A percentile compares a stretch with the other conserved stretches of the same genome.
Conservation (phyloP, 2,329 filamentous ascomycete genomes). For the Lojkania enalia region DNA sequence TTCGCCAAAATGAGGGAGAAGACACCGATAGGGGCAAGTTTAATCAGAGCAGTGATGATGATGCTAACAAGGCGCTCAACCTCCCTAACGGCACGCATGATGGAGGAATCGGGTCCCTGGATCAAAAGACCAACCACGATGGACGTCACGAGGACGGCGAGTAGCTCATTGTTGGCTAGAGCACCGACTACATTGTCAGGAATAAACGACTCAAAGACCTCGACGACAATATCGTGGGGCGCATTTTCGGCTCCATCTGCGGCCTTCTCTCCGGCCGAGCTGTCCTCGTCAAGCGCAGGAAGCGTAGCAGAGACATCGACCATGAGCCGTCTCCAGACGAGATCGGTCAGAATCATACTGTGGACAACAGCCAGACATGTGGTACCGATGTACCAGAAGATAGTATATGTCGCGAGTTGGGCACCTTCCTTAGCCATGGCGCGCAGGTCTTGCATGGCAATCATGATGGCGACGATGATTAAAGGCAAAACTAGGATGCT, state of each 20-base stretch:
- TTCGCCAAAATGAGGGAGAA: constrained; percentile 60
- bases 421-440: constrained; percentile 51
- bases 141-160: constrained; percentile 53
- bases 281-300: constrained; percentile 36
- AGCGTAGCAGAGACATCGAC: constrained; percentile 39
- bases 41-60: constrained; percentile 55
- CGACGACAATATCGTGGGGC: constrained; percentile 51
- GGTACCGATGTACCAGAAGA: constrained; percentile 56
- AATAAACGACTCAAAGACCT: constrained; percentile 56
- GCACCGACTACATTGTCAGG: constrained; percentile 55
- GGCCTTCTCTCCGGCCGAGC: constrained; percentile 38
- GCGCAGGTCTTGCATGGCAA: constrained; percentile 55
- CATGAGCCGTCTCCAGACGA: constrained; percentile 56
- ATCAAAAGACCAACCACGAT: constrained; percentile 55
- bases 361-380: constrained; percentile 56
- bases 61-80: constrained; percentile 54
- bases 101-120: constrained; percentile 41
- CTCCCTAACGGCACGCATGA: constrained; percentile 52
- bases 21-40: constrained; percentile 56
- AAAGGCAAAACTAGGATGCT: constrained; percentile 51
- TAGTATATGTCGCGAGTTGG: constrained; percentile 53
- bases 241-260: constrained; percentile 40
- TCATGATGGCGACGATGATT: constrained; percentile 57
- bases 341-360: constrained; percentile 51
- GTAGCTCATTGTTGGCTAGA: constrained; percentile 52